Evolutionary conservation across 257 asterid species (phyloP), one percentile per base, ranked within the genome.

Genomic region (Ilex aquifolium): DNA sequence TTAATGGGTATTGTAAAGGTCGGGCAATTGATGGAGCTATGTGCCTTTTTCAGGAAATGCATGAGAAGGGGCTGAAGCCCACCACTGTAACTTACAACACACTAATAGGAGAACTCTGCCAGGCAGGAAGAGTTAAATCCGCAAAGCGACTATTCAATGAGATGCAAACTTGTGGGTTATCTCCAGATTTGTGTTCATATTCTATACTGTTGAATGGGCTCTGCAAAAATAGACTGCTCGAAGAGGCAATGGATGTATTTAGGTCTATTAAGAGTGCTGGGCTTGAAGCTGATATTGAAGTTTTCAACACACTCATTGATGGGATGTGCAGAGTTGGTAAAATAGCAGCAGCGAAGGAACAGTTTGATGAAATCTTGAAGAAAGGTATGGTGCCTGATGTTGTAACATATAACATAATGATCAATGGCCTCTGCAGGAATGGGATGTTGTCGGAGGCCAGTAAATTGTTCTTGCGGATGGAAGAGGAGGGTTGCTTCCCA

Each of bases 1-100:
- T 62, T 10, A 50, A 62, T 30, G 58, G 66, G 39, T 62, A 62
- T 50, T 62, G 66, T 52, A 49, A 62, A 30, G 14, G 30, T 48
- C 17, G 14, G 58, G 44, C 17, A 50, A 7, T 62, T 1, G 66
- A 62, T 2, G 48, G 49, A 11, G 66, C 66, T 14, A 48, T 49
- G 66, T 2, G 3, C 5, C n/a, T 62, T 21, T 62, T 62, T 32
- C 12, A 9, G 10, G 59, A 62, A 30, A 49, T 62, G 66, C 46
- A 29, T 9, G 31, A 32, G 31, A 46, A 62, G 12, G 66, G 46
- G 29, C 10, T 31, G 44, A 62, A 48, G 57, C 48, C 58, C 4
- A 50, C 40, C 2, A 17, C 29, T 31, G 27, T 62, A 13, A 62
- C 59, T 10, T 62, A 48, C 32, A 49, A 6, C 31, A 49, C 59